Evolutionary conservation across 257 asterid species (phyloP).

Genomic region (Penstemon barbatus): DNA sequence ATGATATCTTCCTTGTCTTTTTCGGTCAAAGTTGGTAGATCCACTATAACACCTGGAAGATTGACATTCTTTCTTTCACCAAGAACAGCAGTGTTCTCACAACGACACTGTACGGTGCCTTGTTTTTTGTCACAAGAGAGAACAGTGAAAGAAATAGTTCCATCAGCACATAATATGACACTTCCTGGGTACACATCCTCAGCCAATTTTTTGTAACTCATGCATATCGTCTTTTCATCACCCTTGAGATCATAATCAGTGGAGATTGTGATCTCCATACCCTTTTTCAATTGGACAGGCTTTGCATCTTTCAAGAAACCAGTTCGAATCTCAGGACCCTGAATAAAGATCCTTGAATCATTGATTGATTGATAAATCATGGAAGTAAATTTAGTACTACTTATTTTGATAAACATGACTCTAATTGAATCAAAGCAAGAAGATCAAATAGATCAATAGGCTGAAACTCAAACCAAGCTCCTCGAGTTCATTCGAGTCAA

Average conservation of each 20-base stretch:
- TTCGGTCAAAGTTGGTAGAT: conserved; percentile 52
- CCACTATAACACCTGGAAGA: conserved; percentile 50
- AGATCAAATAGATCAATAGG: too few species aligned
- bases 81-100: conserved; percentile 51
- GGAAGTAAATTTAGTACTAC: too few species aligned
- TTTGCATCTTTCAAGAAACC: conserved; percentile 52
- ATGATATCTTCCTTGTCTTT: conserved; percentile 51
- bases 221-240: conserved; percentile 40
- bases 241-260: conserved; percentile 53
- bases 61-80: conserved; percentile 59
- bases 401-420: too few species aligned
- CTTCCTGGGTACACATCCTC: conserved; percentile 44
- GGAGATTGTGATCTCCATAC: conserved; percentile 41
- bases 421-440: too few species aligned
- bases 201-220: conserved; percentile 57
- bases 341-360: background rate
- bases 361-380: too few species aligned
- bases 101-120: conserved; percentile 43
- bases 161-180: conserved; percentile 47
- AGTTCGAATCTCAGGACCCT: conserved; percentile 60
- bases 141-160: conserved; percentile 41
- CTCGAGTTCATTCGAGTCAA: too few species aligned
- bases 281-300: conserved; percentile 47
- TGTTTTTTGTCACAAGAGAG: conserved; percentile 38
- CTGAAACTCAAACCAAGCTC: too few species aligned